Evolutionary conservation across 2,329 filamentous ascomycete species (phyloP), one percentile per base, ranked within the genome.

Genomic region (Claviceps pazoutovae): DNA sequence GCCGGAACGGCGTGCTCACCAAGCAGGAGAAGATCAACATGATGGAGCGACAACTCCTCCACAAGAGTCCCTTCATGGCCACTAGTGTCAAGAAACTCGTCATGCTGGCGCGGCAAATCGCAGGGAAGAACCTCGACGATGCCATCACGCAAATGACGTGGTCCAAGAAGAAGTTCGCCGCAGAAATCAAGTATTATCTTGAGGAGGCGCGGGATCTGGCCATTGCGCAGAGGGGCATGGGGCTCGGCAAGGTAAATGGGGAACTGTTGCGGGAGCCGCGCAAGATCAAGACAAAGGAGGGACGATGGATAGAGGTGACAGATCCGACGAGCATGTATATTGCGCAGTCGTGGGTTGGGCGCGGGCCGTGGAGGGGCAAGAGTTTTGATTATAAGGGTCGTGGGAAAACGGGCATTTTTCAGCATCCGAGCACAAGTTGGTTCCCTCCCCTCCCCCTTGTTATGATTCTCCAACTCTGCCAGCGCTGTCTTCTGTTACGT

Each of bases 101-200:
- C 50, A 84, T 86, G 60, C 72, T 98, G 48, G 83, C 91, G 23
- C 81, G 85, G 51, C 93, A 97, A 71, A 93, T 98, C 62, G 78
- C 82, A 2, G 93, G 93, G 58, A 97, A 96, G 78, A 83, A 84
- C n/a, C 75, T 98, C 55, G 88, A 94, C 53, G 90, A 98, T 38
- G 93, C 93, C 14, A 87, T 97, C 58, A 71, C 86, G 51, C 93
- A 98, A 74, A 95, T 98, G 88, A 80, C 84, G 52, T 97, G 91
- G 72, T 91, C 84, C 67, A 88, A 88, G 74, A 98, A 98, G 79
- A 91, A 89, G 72, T 86, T 85, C 56, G 87, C 91, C 6, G 74
- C 79, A 58, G 88, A 95, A 62, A 80, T 97, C 30, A 73, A 79
- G 59, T 83, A 81, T 62, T 86, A 93, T 63, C 73, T 98, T 17